Percentiles rank a stretch among this genome's conserved stretches.
phyloP scores from a whole-genome alignment of 2,329 filamentous ascomycete genomes.

The Ophiognomonia clavigignenti-juglandacearum region DNA sequence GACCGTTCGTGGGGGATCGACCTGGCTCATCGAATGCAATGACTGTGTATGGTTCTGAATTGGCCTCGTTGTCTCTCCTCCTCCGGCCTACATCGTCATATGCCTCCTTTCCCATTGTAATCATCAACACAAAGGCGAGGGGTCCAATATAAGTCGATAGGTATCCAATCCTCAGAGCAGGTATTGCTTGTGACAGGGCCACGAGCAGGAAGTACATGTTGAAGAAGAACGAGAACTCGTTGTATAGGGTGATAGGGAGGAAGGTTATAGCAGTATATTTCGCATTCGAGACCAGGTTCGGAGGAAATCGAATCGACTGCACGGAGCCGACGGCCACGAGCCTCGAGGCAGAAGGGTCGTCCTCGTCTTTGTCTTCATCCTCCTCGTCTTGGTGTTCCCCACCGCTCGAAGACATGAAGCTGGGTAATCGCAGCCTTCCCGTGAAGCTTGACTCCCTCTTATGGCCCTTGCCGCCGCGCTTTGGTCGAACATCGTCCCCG shows the following conservation, averaged over 20 bases:
- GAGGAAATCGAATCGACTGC: conserved; percentile 74
- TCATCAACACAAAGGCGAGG: conserved; percentile 82
- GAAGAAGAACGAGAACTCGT: conserved; percentile 99
- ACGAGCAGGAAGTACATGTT: conserved; percentile 99
- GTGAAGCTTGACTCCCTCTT: conserved; percentile 39
- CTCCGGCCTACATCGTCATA: conserved; percentile 86
- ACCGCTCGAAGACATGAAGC: conserved; percentile 52
- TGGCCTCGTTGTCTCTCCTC: conserved; percentile 85
- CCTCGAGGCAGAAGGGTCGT: conserved; percentile 67
- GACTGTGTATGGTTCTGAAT: conserved; percentile 82
- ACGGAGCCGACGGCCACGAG: conserved; percentile 69
- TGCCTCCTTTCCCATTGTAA: conserved; percentile 94
- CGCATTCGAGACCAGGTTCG: conserved; percentile 90
- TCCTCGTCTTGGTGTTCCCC: conserved; percentile 38
- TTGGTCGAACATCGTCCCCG: conserved; percentile 27
- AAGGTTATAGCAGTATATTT: conserved; percentile 97
- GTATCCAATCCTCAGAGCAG: conserved; percentile 85
- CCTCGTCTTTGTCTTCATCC: conserved; percentile 44
- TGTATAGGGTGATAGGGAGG: conserved; percentile 89
- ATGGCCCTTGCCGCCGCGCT: conserved; percentile 33
- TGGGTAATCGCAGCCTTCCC: conserved; percentile 57
- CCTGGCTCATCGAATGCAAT: conserved; percentile 62
- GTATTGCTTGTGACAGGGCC: conserved; percentile 88
- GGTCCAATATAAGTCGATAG: conserved; percentile 92
- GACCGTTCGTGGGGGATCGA: conserved; percentile 25